phyloP scores from a whole-genome alignment of 140 eudicot genomes.

The Stevia rebaudiana region DNA sequence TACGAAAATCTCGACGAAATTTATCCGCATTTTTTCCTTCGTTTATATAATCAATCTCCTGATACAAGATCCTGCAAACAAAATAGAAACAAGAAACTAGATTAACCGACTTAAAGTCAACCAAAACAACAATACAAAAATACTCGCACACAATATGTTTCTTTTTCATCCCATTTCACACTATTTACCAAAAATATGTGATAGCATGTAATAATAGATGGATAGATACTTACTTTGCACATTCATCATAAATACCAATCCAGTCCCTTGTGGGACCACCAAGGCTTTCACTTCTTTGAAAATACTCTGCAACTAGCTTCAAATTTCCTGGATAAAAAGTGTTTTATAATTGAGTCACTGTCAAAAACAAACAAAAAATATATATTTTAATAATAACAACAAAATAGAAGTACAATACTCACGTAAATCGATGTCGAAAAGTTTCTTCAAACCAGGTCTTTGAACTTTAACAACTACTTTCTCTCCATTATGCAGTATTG shows the following conservation, averaged over 20 bases:
- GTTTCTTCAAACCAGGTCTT: slow-evolving; percentile 94
- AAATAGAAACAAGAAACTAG: not conserved
- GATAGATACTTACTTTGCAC: slow-evolving; percentile 67
- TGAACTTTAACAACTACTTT: slow-evolving; percentile 93
- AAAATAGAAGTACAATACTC: slow-evolving; percentile 24
- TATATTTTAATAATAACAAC: not conserved
- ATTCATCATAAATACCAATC: slow-evolving; percentile 96
- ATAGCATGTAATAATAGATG: not conserved
- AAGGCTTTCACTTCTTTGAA: slow-evolving; percentile 82
- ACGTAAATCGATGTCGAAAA: slow-evolving; percentile 95
- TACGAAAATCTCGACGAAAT: slow-evolving; percentile 95
- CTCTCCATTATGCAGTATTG: slow-evolving; percentile 89
- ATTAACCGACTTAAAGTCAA: slow-evolving; percentile 9
- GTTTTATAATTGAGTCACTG: slow-evolving; percentile 11
- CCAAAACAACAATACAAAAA: not conserved
- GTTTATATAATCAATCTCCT: slow-evolving; percentile 94
- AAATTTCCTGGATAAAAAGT: slow-evolving; percentile 58
- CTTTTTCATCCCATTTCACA: slow-evolving; percentile 12
- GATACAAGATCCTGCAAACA: slow-evolving; percentile 73
- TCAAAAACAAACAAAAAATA: not conserved
- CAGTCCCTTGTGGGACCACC: slow-evolving; percentile 98
- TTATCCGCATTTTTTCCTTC: slow-evolving; percentile 99
- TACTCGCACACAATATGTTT: not conserved
- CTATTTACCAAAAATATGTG: slow-evolving; percentile 2
- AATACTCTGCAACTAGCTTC: slow-evolving; percentile 82